Percentiles rank a stretch among this genome's conserved stretches.
Evolutionary conservation across 2,329 filamentous ascomycete species (phyloP).

Genomic region (Alternaria sp.): DNA sequence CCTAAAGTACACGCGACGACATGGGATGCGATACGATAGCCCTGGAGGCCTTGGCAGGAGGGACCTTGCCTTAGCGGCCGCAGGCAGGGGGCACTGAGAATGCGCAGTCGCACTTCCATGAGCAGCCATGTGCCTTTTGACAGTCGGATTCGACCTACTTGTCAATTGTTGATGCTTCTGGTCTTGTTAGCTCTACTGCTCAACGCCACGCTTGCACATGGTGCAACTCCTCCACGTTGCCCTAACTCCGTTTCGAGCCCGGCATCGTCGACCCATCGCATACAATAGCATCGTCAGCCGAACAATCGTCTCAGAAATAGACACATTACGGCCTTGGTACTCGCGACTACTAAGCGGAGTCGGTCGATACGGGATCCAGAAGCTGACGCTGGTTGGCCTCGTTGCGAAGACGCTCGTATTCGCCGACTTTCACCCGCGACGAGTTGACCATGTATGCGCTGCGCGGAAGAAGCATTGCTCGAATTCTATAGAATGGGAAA

Average conservation of each 20-base stretch:
- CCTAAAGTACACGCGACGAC: constrained; percentile 23
- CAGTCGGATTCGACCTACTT: background rate
- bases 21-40: constrained; percentile 20
- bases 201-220: constrained; percentile 5
- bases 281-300: background rate
- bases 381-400: background rate
- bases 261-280: background rate
- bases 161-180: background rate
- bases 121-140: background rate
- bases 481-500: background rate
- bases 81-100: constrained; percentile 2
- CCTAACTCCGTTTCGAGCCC: constrained; percentile 1
- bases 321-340: background rate
- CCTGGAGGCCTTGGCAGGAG: constrained; percentile 20
- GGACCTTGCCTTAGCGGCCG: constrained; percentile 25
- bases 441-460: background rate
- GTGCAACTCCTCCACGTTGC: constrained; percentile 11
- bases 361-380: background rate
- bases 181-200: background rate
- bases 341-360: background rate
- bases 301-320: background rate
- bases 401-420: background rate
- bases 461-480: background rate
- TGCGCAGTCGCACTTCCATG: background rate
- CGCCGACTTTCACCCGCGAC: background rate